Base-by-base conservation (phyloP, 1,284 basidiomycete species). In the Moesziomyces parantarcticus region DNA sequence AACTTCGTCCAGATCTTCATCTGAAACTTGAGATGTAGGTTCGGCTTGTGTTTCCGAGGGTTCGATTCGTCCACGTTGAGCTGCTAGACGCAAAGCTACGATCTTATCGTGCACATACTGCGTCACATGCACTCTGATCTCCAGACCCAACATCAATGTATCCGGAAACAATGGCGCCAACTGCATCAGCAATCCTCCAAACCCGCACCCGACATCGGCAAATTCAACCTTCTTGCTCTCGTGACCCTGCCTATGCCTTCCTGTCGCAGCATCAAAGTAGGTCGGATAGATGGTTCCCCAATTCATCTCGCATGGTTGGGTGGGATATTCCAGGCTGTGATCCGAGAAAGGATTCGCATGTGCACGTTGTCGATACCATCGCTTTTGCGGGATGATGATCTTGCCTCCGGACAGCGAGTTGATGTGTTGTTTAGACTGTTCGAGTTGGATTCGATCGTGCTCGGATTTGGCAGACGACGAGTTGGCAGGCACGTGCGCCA, bases 261-360 rank as follows among this genome's bases (percentile, higher is more conserved):
- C 56, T 20, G 47, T 56, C 18, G 42, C 53, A 2, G 32, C 40
- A 87, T 84, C 74, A 85, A 69, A 87, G 83, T 90, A 91, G 39
- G 88, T 87, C 3, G 96, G 96, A 85, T 91, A 99, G 85, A 97
- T 93, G 18, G 86, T 85, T 11, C 87, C 85, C 94, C 95, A 97
- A 85, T 97, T 90, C 86, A 97, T 91, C 56, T 87, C 85, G 20
- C 87, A 85, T 0, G 96, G 95, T 11, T 89, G 89, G n/a, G 88
- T 69, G 1, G 97, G 97, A 84, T 98, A 99, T 69, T 91, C 90
- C 50, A 99, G 88, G 23, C 89, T 88, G 85, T 99, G 97, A 85
- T 99, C 97, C 14, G 92, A 93, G 85, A 99, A 98, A 1, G 96
- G 96, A 84, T 99, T 99, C 8, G 96, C 95, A 84, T 99, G 96